Evolutionary conservation across 179 eudicot genomes (phyloP).

Genomic region (Beta lomatogona): DNA sequence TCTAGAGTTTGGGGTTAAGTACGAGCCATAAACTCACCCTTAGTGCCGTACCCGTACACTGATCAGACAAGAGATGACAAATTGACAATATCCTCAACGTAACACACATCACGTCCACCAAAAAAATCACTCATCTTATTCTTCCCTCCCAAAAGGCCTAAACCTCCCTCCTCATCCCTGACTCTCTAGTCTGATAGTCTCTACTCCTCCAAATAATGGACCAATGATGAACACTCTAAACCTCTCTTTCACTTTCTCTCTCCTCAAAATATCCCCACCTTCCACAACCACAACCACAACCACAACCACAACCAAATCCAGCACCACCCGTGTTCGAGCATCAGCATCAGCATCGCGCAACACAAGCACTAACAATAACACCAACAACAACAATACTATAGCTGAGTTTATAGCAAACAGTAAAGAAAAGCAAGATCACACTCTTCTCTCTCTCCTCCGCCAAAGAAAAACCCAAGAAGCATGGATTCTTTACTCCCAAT

Average conservation of each 20-base stretch:
- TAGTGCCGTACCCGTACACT: too few relatives aligned
- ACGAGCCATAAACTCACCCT: too few relatives aligned
- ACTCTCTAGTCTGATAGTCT: too few relatives aligned
- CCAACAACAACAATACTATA: too few relatives aligned
- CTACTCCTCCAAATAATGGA: slow-evolving; percentile 31
- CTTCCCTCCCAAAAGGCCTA: too few relatives aligned
- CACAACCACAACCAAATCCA: slow-evolving; percentile 16
- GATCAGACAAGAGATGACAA: background rate
- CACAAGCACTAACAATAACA: background rate
- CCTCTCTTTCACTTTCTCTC: slow-evolving; percentile 28
- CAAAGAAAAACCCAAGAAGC: slow-evolving; percentile 89
- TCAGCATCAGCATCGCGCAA: background rate
- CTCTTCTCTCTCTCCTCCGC: slow-evolving; percentile 72
- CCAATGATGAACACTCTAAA: slow-evolving; percentile 41
- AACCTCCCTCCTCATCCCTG: too few relatives aligned
- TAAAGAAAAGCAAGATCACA: slow-evolving; percentile 32
- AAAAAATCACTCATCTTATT: background rate
- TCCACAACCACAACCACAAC: slow-evolving; percentile 22
- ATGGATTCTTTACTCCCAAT: slow-evolving; percentile 57
- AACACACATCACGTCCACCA: slow-evolving; percentile 41
- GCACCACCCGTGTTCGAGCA: slow-evolving; percentile 4
- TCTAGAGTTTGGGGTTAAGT: too few relatives aligned
- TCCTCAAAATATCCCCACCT: slow-evolving; percentile 29
- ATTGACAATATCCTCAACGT: slow-evolving; percentile 39
- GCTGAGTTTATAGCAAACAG: too few relatives aligned